Percentiles rank a stretch among this genome's conserved stretches.
Conservation (phyloP, 1,139 yeast species). For the Lodderomyces orthopsilosis region DNA sequence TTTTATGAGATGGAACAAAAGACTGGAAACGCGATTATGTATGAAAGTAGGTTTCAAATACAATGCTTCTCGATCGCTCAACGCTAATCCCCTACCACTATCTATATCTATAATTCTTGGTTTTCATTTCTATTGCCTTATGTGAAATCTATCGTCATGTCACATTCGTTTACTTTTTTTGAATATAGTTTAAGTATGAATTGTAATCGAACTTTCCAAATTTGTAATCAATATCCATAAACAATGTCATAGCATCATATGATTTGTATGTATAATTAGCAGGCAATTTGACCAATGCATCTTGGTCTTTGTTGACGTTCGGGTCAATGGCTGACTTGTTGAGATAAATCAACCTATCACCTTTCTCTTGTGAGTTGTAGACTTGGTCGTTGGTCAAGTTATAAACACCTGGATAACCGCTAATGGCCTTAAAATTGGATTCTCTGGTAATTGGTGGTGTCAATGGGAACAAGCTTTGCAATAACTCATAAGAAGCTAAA, state of each 20-base stretch:
- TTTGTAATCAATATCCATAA: constrained; percentile 61
- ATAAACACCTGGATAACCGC: constrained; percentile 50
- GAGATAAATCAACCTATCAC: constrained; percentile 38
- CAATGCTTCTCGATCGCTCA: too few species aligned
- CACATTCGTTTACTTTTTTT: constrained; percentile 18
- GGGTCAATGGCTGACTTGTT: constrained; percentile 30
- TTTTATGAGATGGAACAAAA: too few species aligned
- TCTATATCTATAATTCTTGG: neutral
- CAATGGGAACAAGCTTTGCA: constrained; percentile 50
- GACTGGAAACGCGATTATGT: too few species aligned
- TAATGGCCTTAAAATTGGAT: constrained; percentile 44
- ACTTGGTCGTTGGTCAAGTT: constrained; percentile 49
- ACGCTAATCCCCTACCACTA: too few species aligned
- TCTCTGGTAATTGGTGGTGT: constrained; percentile 46
- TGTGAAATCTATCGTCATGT: neutral
- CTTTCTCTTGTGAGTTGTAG: constrained; percentile 33
- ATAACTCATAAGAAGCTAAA: constrained; percentile 89
- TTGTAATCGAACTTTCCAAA: constrained; percentile 55
- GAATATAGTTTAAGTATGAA: constrained; percentile 50
- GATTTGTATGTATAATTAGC: constrained; percentile 57
- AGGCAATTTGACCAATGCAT: constrained; percentile 42
- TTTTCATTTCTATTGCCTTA: neutral
- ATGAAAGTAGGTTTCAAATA: too few species aligned
- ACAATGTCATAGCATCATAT: constrained; percentile 59
- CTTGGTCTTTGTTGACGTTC: constrained; percentile 16